Evolutionary conservation across 805 yeast species (phyloP).

Genomic region (Kazachstania psychrophila): DNA sequence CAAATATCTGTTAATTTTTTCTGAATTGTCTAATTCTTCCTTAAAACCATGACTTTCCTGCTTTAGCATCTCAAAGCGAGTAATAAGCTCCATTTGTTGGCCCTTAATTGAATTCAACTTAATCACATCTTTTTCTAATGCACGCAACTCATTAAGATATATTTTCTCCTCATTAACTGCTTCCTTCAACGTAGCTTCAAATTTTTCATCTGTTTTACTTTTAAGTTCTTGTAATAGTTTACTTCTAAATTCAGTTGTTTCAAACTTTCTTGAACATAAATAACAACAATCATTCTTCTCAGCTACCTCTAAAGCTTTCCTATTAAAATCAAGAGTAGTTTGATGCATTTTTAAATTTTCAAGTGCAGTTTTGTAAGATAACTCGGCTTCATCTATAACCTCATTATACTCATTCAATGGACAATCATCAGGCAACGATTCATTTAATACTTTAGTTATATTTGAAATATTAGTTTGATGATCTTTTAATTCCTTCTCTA

Average conservation of each 20-base stretch:
- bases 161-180: constrained; percentile 29
- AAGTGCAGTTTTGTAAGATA: constrained; percentile 48
- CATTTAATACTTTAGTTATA: constrained; percentile 17
- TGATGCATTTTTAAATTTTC: constrained; percentile 60
- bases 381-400: constrained; percentile 47
- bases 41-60: constrained; percentile 10
- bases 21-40: constrained; percentile 20
- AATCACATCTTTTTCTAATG: constrained; percentile 19
- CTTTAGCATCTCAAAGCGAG: constrained; percentile 5
- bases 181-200: constrained; percentile 28
- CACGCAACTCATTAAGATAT: constrained; percentile 19
- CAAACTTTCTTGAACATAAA: constrained; percentile 63
- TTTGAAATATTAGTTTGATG: constrained; percentile 7
- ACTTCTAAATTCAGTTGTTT: constrained; percentile 26
- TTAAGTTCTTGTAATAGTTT: constrained; percentile 25
- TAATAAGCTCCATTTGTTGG: neutral
- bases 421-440: constrained; percentile 32
- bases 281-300: constrained; percentile 50
- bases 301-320: constrained; percentile 59
- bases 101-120: constrained; percentile 5
- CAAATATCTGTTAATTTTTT: constrained; percentile 19
- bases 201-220: constrained; percentile 26
- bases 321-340: constrained; percentile 61
- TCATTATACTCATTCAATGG: constrained; percentile 43
- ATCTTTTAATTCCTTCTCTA: constrained; percentile 8